Evolutionary conservation across 768 basidiomycete genomes (phyloP).

Genomic region (Grammothele lineata): DNA sequence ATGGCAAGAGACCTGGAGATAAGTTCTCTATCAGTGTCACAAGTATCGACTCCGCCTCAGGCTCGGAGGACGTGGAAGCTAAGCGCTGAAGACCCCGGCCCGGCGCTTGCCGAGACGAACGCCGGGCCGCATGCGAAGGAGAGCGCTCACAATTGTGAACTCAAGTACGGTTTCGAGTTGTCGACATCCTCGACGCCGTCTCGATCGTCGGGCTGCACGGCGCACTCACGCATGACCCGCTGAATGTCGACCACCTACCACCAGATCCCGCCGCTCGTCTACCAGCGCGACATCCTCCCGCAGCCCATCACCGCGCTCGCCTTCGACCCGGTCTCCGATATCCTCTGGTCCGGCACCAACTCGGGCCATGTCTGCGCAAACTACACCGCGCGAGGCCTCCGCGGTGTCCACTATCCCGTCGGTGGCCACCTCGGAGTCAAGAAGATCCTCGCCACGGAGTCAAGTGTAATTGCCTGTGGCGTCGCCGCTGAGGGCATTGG

Average conservation of each 20-base stretch:
- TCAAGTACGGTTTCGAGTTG: too few species aligned
- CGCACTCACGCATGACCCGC: slow-evolving; percentile 7
- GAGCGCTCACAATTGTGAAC: too few species aligned
- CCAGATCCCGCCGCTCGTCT: slow-evolving; percentile 12
- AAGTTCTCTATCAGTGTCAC: too few species aligned
- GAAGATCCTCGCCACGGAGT: slow-evolving; percentile 74
- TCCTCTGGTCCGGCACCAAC: slow-evolving; percentile 80
- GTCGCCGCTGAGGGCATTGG: slow-evolving; percentile 63
- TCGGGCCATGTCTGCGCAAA: slow-evolving; percentile 67
- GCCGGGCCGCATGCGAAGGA: too few species aligned
- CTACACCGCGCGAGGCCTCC: slow-evolving; percentile 56
- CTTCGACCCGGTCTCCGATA: slow-evolving; percentile 90
- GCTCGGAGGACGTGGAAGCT: too few species aligned
- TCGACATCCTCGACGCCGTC: too few species aligned
- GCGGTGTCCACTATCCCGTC: slow-evolving; percentile 71
- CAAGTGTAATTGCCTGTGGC: slow-evolving; percentile 66
- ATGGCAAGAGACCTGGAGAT: too few species aligned
- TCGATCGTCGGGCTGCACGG: too few species aligned
- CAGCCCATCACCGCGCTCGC: slow-evolving; percentile 66
- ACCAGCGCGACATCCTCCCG: slow-evolving; percentile 16
- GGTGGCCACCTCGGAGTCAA: slow-evolving; percentile 66
- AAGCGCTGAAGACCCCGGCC: too few species aligned
- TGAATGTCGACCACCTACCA: slow-evolving; percentile 15
- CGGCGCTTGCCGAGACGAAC: too few species aligned
- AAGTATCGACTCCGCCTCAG: too few species aligned